Base-by-base conservation (phyloP, 495 filamentous ascomycete genomes). In the Cercophora newfieldiana region DNA sequence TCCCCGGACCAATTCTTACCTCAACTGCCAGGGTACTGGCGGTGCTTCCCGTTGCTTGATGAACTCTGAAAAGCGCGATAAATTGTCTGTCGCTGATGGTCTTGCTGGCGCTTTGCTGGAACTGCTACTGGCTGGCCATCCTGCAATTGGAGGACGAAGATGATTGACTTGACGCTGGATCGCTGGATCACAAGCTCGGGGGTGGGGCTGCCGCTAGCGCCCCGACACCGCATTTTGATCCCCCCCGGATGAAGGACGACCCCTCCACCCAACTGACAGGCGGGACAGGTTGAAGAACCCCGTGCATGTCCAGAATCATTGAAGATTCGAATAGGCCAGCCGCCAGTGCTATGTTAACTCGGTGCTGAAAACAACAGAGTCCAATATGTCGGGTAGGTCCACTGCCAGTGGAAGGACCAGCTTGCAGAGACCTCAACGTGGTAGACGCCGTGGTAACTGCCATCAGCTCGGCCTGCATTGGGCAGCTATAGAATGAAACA, bases 151-250 rank as follows among this genome's bases (percentile, higher is more conserved):
- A 37, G 12, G 7, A 30, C 7, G 56, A 14, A 22, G 12, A 14
- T n/a, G 26, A 30, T 18, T 44, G 56, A 30, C 19, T 22, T 59
- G 30, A 59, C 56, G 26, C 56, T 59, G 51, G 26, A 28, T 26
- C 22, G 21, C 8, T 26, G 51, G 8, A 30, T 59, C 25, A 7
- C 22, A n/a, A 30, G 55, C 26, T 58, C 5, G 29, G 6, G 56
- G 26, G 56, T 30, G 56, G 56, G 56, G 56, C n/a, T 3, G 2
- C 1, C 56, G 30, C 30, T 59, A 59, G 56, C 56, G 26, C 28
- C 56, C 8, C 29, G 56, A 59, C 56, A 59, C 56, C 56, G 56
- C 56, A 59, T 59, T 28, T 59, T 33, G 56, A 12, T 55, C 51
- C 12, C 37, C 12, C 37, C 37, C 37, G 37, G n/a, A n/a, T 14